Conservation (phyloP, 2,329 filamentous ascomycete genomes). For the Talaromyces sp. region DNA sequence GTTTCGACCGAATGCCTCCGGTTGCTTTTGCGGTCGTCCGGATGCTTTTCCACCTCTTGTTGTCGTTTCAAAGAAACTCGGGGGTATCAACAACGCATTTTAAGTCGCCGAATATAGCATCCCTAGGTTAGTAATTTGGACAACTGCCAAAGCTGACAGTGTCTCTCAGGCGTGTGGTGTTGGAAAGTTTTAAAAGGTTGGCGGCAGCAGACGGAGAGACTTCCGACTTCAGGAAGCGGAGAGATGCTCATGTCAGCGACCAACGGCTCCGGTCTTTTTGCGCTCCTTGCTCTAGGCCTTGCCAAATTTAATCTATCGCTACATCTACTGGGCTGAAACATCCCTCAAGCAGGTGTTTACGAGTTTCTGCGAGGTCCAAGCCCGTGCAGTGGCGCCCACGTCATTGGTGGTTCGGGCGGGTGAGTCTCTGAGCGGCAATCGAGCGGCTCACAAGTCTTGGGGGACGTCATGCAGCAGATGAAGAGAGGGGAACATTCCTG, state of each 20-base stretch:
- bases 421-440: slow-evolving; percentile 10
- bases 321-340: slow-evolving; percentile 3
- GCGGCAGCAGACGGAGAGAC: slow-evolving; percentile 14
- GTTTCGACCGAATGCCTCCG: slow-evolving; percentile 8
- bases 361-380: slow-evolving; percentile 15
- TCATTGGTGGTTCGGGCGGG: slow-evolving; percentile 14
- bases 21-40: slow-evolving; percentile 1
- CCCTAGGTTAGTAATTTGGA: slow-evolving; percentile 2
- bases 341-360: neutral
- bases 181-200: slow-evolving; percentile 2
- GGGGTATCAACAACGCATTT: slow-evolving; percentile 15
- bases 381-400: neutral
- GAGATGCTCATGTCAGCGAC: slow-evolving; percentile 27
- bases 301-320: neutral
- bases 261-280: neutral
- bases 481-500: slow-evolving; percentile 19
- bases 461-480: slow-evolving; percentile 20
- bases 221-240: slow-evolving; percentile 12
- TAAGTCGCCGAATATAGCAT: slow-evolving; percentile 21
- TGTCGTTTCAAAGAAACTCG: slow-evolving; percentile 11
- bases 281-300: slow-evolving; percentile 15
- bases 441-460: slow-evolving; percentile 2
- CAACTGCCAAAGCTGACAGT: slow-evolving; percentile 5
- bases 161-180: slow-evolving; percentile 11
- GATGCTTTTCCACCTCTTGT: slow-evolving; percentile 8